phyloP scores from a whole-genome alignment of 1,139 yeast species.

The Ogataea hybrid region DNA sequence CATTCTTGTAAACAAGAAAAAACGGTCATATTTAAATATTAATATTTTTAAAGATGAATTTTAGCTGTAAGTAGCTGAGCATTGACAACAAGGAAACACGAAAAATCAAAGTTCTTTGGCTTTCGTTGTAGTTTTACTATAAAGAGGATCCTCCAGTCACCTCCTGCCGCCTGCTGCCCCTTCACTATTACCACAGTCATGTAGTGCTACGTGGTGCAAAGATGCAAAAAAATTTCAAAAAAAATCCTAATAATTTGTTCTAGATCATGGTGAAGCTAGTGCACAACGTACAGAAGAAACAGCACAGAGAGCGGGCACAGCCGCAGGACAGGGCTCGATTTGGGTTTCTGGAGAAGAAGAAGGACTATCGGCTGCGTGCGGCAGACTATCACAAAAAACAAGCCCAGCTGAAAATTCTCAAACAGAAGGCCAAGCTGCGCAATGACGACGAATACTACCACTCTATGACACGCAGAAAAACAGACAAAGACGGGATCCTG shows the following conservation, averaged over 20 bases:
- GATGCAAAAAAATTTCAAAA: conserved; percentile 6
- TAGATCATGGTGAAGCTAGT: conserved; percentile 68
- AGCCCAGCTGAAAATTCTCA: conserved; percentile 73
- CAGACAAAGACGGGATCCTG: conserved; percentile 69
- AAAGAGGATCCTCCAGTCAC: no score
- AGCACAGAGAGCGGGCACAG: conserved; percentile 92
- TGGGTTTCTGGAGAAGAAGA: conserved; percentile 92
- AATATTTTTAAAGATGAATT: background rate
- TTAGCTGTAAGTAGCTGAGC: no score
- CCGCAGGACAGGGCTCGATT: conserved; percentile 66
- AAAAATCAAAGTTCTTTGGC: no score
- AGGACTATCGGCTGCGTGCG: conserved; percentile 88
- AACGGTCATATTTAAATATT: conserved; percentile 1
- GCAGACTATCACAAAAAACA: conserved; percentile 88
- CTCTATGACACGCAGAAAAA: conserved; percentile 73
- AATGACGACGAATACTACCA: conserved; percentile 98
- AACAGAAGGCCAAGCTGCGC: conserved; percentile 66
- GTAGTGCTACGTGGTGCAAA: conserved; percentile 6
- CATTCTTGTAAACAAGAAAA: conserved; percentile 3
- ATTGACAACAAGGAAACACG: no score
- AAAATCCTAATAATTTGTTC: background rate
- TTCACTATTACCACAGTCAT: background rate
- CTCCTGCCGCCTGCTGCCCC: no score
- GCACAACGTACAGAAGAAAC: conserved; percentile 91
- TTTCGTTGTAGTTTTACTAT: no score